A percentile compares a stretch with the other conserved stretches of the same genome.
phyloP scores from a whole-genome alignment of 176 grass and related monocot genomes.

The Aegilops bicornis region DNA sequence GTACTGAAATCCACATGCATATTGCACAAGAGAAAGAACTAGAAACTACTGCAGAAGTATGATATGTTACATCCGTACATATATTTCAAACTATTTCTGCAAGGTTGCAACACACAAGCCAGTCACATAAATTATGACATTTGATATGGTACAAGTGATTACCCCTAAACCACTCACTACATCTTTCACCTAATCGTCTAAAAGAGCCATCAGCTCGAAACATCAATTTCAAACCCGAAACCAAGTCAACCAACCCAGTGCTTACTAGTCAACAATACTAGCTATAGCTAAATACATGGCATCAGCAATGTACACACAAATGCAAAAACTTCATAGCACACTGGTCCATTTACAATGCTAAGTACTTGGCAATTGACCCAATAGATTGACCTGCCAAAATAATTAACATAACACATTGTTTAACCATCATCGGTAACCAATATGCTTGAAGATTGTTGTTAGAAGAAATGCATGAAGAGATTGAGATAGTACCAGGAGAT shows the following conservation, averaged over 20 bases:
- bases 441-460: slow-evolving; percentile 8
- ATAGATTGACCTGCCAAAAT: slow-evolving; percentile 29
- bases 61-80: slow-evolving; percentile 3
- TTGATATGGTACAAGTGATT: slow-evolving; percentile 33
- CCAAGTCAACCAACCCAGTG: slow-evolving; percentile 34
- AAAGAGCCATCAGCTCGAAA: not conserved
- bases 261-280: slow-evolving; percentile 26
- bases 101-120: slow-evolving; percentile 26
- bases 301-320: slow-evolving; percentile 36
- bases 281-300: slow-evolving; percentile 42
- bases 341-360: slow-evolving; percentile 37
- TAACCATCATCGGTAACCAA: not conserved
- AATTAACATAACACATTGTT: slow-evolving; percentile 18
- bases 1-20: not conserved
- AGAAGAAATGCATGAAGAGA: not conserved
- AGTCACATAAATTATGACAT: slow-evolving; percentile 38
- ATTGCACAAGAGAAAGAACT: not conserved
- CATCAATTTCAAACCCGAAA: slow-evolving; percentile 42
- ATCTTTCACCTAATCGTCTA: slow-evolving; percentile 42
- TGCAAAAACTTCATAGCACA: slow-evolving; percentile 26
- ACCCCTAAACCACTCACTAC: slow-evolving; percentile 12
- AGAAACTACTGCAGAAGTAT: not conserved
- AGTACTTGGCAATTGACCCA: slow-evolving; percentile 23
- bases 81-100: slow-evolving; percentile 6
- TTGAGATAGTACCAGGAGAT: slow-evolving; percentile 36